Base-by-base conservation (phyloP, 352 stramenopile genomes). In the Phytophthora sp. region DNA sequence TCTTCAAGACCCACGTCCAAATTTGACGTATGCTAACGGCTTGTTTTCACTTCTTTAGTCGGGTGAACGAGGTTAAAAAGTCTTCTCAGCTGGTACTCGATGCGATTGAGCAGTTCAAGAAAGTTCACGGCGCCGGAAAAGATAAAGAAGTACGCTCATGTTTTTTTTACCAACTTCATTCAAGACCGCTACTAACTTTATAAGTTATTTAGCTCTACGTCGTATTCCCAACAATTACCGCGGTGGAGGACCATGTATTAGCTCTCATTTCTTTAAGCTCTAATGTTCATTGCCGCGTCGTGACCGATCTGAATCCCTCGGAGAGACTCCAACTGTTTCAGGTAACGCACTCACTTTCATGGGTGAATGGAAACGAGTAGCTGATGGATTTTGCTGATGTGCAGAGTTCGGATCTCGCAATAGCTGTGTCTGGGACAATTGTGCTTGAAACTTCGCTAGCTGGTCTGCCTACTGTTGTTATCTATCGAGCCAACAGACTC, bases 381-480 rank as follows among this genome's bases (percentile, higher is more conserved):
- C 2, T n/a, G n/a, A n/a, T n/a, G n/a, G n/a, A n/a, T 18, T 34
- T 4, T 12, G 18, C 17, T 26, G 5, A 20, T 46, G 52, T 59
- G 12, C 54, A 93, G 67, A 58, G 54, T 13, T 66, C 68, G 21
- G 69, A 92, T 55, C 59, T 74, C 0, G 82, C 82, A 0, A 54
- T 94, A 15, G 83, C 85, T 0, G 81, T 91, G 8, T 92, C 82
- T 0, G 85, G 85, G 15, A 94, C 85, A 1, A 79, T 92, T 34
- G 79, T 92, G 10, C 81, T 81, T 34, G 82, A 94, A 39, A 87
- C 80, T 2, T 66, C 74, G 20, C 62, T 94, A 1, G 69, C 81
- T 0, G 67, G 30, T 27, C 53, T 90, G 13, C 81, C 83, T 2
- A 94, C 82, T 1, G 54, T 91, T 11, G 81, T 89, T 21, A 81